Conservation (phyloP, 2,329 filamentous ascomycete genomes). For the Dothistroma septosporum region DNA sequence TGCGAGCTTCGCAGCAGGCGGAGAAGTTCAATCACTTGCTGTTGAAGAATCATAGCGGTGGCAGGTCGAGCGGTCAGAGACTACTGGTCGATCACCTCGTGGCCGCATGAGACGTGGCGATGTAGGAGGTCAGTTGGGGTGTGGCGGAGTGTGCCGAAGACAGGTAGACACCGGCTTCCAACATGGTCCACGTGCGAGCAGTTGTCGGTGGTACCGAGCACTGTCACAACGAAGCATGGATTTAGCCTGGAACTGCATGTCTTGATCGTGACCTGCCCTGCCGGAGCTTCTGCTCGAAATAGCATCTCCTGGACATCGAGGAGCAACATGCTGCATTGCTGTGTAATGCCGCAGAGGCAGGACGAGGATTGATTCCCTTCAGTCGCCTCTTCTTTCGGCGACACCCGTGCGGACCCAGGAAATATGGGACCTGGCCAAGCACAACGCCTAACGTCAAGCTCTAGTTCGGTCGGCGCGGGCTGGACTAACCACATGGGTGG, state of each 20-base stretch:
- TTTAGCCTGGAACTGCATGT: background rate
- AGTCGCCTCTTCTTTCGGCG: conserved; percentile 3
- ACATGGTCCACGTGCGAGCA: background rate
- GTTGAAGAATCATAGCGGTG: background rate
- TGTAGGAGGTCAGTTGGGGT: background rate
- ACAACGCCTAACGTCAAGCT: conserved; percentile 2
- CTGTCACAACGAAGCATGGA: background rate
- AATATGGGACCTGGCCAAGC: background rate
- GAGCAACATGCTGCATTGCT: background rate
- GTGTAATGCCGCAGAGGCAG: background rate
- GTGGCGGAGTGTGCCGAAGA: background rate
- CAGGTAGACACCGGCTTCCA: background rate
- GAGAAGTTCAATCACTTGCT: background rate
- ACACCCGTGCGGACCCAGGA: background rate
- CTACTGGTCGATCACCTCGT: background rate
- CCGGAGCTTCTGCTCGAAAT: background rate
- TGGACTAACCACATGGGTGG: background rate
- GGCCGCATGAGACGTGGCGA: background rate
- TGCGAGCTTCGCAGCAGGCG: background rate
- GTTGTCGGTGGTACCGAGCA: background rate
- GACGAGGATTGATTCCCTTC: background rate
- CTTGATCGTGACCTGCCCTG: background rate
- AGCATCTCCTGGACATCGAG: background rate
- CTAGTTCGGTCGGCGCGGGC: background rate
- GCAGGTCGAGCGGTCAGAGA: background rate